These are phyloP conservation scores for Ogataea zsoltii DNA, from an alignment of 805 yeast species.

Conservation along the genomic window DNA sequence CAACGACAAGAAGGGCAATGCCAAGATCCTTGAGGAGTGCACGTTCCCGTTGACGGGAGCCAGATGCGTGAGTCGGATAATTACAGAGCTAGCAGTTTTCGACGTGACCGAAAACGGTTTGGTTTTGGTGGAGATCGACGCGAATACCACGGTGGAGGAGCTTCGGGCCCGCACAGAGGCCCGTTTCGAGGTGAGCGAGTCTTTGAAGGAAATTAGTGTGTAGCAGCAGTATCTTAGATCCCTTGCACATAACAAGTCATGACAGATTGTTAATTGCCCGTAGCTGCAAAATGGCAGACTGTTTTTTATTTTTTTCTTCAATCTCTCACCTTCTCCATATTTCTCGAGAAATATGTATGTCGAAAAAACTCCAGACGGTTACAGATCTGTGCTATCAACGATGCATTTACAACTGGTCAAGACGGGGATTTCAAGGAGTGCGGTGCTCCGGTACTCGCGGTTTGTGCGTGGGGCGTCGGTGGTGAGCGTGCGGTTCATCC, in stretches of 20 bases:
- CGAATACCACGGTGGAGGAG: conserved; percentile 30
- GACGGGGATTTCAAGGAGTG: not conserved
- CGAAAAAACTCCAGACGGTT: no score
- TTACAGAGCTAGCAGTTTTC: conserved; percentile 51
- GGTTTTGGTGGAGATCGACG: conserved; percentile 43
- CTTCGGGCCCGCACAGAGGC: conserved; percentile 39
- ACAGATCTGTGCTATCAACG: no score
- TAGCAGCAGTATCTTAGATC: not conserved
- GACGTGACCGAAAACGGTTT: conserved; percentile 41
- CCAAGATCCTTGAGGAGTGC: conserved; percentile 47
- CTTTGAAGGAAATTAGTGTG: conserved; percentile 21
- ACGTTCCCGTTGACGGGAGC: conserved; percentile 50
- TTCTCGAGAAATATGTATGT: not conserved
- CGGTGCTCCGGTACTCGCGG: not conserved
- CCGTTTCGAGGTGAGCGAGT: conserved; percentile 36
- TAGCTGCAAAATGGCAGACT: no score
- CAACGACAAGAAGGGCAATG: conserved; percentile 45
- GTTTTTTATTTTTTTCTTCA: no score
- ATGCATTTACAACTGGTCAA: not conserved
- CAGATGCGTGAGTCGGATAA: conserved; percentile 44
- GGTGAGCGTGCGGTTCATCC: conserved; percentile 28
- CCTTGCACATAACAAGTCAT: not conserved
- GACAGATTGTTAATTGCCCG: not conserved
- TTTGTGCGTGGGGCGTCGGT: conserved; percentile 19
- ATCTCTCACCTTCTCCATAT: not conserved